Evolutionary conservation across 495 filamentous ascomycete genomes (phyloP).

Genomic region (Penicillium pancosmium): DNA sequence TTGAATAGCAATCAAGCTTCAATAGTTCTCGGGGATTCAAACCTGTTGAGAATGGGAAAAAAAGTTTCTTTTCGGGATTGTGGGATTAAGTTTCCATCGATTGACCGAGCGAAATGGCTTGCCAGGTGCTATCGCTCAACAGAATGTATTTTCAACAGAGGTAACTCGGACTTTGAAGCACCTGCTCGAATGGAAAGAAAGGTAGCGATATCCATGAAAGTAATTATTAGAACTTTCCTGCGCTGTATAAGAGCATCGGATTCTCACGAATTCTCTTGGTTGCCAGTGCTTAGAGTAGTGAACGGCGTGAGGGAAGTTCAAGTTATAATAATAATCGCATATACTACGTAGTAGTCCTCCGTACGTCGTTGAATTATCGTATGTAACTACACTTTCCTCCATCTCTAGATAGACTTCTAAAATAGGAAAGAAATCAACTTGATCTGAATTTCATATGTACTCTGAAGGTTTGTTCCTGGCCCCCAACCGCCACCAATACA

Average conservation of each 20-base stretch:
- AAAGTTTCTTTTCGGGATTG: background rate
- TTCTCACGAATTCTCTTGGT: no score
- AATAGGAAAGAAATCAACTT: background rate
- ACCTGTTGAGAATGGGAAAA: background rate
- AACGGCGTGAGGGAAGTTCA: no score
- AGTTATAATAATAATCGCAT: no score
- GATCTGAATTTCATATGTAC: background rate
- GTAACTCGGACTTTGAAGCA: no score
- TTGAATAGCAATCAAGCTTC: background rate
- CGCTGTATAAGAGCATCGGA: no score
- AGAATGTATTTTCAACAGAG: no score
- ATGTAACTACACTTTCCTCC: background rate
- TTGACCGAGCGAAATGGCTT: background rate
- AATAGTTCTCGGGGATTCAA: background rate
- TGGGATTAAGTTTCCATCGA: background rate
- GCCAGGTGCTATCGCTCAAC: background rate
- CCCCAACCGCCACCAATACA: constrained; percentile 2
- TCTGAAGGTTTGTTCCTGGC: background rate
- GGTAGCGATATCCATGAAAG: no score
- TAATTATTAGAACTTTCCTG: no score
- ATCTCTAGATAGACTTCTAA: background rate
- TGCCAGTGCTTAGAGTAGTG: no score
- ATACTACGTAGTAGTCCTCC: no score
- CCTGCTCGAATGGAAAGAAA: no score
- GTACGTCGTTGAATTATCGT: no score